Evolutionary conservation across 768 basidiomycete species (phyloP), one percentile per base, ranked within the genome.

Genomic region (Brasilioporus rufonigricans): DNA sequence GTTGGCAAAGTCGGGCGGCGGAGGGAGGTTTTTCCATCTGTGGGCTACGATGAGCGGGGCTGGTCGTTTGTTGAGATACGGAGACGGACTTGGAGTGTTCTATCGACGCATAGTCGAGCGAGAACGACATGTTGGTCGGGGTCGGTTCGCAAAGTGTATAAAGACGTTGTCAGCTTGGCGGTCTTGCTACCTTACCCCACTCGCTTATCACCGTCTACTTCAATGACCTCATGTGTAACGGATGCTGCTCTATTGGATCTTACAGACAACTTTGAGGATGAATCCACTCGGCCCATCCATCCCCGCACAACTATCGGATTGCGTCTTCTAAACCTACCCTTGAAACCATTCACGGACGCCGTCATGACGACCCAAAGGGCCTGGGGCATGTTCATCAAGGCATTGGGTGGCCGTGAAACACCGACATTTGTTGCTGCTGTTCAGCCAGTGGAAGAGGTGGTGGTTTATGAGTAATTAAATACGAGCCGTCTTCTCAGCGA

Each of bases 1-100:
- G 55, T 75, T 79, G 19, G 82, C 73, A 72, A 88, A 88, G n/a
- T 86, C 83, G 44, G 85, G 86, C 0, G 87, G 86, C 24, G 84
- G 79, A 0, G 83, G 80, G 5, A 89, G 77, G 61, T 78, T 78
- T 58, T 76, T 78, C 82, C 83, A 87, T 74, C 85, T 87, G 52
- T 18, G 4, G 7, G 23, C 19, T 12, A n/a, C 4, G 1, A 48
- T 54, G 5, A 57, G 8, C 2, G 50, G 13, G 24, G 4, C 8
- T 32, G 18, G 11, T 7, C 5, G 24, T 13, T 14, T 19, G n/a
- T 1, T 5, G 5, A 7, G 36, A 11, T 5, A 7, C 2, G 31
- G 11, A 6, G 38, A 66, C 56, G 4, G 27, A 69, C 68, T 50
- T 71, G 13, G 63, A 55, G 38, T 67, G 65, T 52, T 71, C 70